Evolutionary conservation across 2,329 filamentous ascomycete genomes (phyloP).

Genomic region (Colletotrichum euphorbiae): DNA sequence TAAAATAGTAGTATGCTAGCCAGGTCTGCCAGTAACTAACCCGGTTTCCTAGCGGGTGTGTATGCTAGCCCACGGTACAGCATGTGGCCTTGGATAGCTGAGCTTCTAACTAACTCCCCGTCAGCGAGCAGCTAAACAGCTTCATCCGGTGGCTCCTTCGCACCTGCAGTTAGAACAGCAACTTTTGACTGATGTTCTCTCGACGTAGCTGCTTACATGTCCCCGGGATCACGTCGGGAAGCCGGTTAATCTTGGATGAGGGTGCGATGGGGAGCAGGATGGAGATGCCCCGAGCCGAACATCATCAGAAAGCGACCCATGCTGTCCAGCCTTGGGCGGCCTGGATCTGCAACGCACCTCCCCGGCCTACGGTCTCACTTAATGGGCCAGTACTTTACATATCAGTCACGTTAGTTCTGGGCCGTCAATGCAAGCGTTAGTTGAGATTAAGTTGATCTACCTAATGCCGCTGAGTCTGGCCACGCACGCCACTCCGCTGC

Average conservation of each 20-base stretch:
- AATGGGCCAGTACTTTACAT: not conserved
- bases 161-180: not conserved
- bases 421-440: not conserved
- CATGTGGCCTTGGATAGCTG: no score
- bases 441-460: not conserved
- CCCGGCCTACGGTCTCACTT: not conserved
- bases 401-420: not conserved
- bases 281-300: not conserved
- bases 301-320: not conserved
- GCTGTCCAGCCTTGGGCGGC: not conserved
- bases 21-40: no score
- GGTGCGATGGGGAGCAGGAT: not conserved
- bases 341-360: not conserved
- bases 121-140: not conserved
- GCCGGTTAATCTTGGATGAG: not conserved
- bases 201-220: not conserved
- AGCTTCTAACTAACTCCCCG: not conserved
- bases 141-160: not conserved
- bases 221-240: not conserved
- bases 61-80: no score
- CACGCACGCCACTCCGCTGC: not conserved
- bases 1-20: no score
- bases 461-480: not conserved
- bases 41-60: no score
- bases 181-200: no score